Evolutionary conservation across 306 rosid species (phyloP).

Genomic region (Crataegus laevigata): DNA sequence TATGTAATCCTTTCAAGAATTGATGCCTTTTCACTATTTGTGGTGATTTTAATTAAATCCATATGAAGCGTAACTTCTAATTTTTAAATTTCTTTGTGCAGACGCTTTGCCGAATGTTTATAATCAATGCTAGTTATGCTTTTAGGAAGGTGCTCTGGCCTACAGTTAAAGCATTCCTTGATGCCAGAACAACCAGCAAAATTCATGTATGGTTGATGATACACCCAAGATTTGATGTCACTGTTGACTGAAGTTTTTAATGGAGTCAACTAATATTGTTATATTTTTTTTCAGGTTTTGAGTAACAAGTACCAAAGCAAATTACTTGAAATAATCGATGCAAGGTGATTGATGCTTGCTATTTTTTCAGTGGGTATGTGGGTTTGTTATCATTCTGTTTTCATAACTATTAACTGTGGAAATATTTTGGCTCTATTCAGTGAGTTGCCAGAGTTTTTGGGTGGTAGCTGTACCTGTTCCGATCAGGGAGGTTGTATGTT

Average conservation of each 20-base stretch:
- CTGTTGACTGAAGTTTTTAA: conserved; percentile 3
- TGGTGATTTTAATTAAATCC: not conserved
- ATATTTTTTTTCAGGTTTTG: conserved; percentile 57
- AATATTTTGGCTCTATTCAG: conserved; percentile 34
- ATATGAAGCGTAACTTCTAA: conserved; percentile 4
- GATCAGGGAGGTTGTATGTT: conserved; percentile 77
- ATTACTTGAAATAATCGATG: conserved; percentile 69
- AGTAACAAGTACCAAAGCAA: conserved; percentile 73
- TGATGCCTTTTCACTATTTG: not conserved
- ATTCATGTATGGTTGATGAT: conserved; percentile 62
- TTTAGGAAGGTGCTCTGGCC: conserved; percentile 71
- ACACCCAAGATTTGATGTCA: conserved; percentile 3
- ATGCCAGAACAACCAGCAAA: conserved; percentile 71
- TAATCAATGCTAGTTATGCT: conserved; percentile 90
- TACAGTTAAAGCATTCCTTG: conserved; percentile 74
- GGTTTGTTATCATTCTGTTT: conserved; percentile 3
- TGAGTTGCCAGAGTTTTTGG: conserved; percentile 84
- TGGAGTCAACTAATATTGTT: conserved; percentile 17
- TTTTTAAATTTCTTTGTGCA: conserved; percentile 28
- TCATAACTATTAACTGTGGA: conserved; percentile 9
- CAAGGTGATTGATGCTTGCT: conserved; percentile 40
- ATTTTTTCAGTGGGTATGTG: conserved; percentile 2
- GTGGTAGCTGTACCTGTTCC: conserved; percentile 76
- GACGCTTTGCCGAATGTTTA: conserved; percentile 74
- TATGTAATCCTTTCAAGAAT: not conserved